Percentiles rank a stretch among this genome's conserved stretches.
Evolutionary conservation across 2,329 filamentous ascomycete genomes (phyloP).

Genomic region (Pseudopithomyces maydicus): DNA sequence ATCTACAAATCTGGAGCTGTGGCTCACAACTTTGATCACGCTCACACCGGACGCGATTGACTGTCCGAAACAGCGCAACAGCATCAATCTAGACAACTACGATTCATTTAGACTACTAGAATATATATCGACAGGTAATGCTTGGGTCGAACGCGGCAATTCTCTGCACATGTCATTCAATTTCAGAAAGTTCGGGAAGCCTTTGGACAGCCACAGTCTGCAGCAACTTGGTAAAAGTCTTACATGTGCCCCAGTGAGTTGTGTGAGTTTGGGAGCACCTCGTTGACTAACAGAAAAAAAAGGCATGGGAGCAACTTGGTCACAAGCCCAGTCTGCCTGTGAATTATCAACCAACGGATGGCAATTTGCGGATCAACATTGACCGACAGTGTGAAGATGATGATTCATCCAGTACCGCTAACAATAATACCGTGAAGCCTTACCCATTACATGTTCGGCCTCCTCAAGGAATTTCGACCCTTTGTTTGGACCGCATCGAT

Average conservation of each 20-base stretch:
- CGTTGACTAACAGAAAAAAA: conserved; percentile 13
- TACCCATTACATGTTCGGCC: conserved; percentile 35
- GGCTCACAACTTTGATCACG: conserved; percentile 43
- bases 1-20: conserved; percentile 36
- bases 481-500: conserved; percentile 34
- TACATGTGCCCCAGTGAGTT: conserved; percentile 35
- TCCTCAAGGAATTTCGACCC: conserved; percentile 28
- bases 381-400: conserved; percentile 15
- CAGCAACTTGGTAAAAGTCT: conserved; percentile 28
- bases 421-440: conserved; percentile 29
- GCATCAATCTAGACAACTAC: conserved; percentile 28
- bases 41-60: conserved; percentile 35
- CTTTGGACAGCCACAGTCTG: conserved; percentile 23
- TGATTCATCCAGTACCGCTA: conserved; percentile 12
- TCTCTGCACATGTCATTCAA: conserved; percentile 37
- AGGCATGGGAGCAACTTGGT: conserved; percentile 44
- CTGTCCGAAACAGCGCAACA: conserved; percentile 22
- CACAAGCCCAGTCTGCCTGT: conserved; percentile 27
- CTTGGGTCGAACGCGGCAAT: conserved; percentile 41
- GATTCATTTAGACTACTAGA: conserved; percentile 19
- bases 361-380: conserved; percentile 28
- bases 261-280: not conserved
- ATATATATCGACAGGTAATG: conserved; percentile 26
- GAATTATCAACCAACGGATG: not conserved
- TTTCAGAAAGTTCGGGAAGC: conserved; percentile 30